These are phyloP conservation scores for Candolleomyces efflorescens DNA, from an alignment of 768 basidiomycete genomes.

Conservation along the genomic window DNA sequence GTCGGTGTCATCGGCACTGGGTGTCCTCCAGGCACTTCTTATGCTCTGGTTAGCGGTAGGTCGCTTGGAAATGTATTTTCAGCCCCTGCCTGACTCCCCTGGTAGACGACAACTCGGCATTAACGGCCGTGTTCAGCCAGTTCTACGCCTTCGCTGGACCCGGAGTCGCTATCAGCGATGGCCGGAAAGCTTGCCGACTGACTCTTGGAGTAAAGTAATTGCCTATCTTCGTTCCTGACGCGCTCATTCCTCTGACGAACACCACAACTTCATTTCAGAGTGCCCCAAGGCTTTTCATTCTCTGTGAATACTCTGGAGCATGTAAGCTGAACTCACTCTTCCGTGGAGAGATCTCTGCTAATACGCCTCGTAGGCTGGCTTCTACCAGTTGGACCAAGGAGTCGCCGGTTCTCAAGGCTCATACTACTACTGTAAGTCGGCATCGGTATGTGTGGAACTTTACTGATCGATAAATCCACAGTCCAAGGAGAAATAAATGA, in stretches of 20 bases:
- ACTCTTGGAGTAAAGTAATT: conserved; percentile 15
- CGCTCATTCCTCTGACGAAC: not conserved
- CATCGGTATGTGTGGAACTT: not conserved
- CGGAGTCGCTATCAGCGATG: conserved; percentile 11
- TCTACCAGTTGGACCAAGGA: conserved; percentile 15
- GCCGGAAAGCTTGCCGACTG: conserved; percentile 19
- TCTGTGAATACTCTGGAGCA: conserved; percentile 12
- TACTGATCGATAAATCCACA: not conserved
- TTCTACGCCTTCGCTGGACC: conserved; percentile 16
- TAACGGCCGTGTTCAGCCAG: conserved; percentile 10
- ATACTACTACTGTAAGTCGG: conserved; percentile 15
- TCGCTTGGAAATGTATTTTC: not conserved
- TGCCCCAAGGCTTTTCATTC: conserved; percentile 16
- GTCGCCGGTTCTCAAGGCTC: conserved; percentile 14
- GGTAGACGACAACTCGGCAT: not conserved
- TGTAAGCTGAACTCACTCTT: conserved; percentile 5
- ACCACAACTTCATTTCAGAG: conserved; percentile 6
- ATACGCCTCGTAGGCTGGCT: conserved; percentile 12
- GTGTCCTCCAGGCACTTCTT: conserved; percentile 9
- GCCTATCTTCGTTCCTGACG: not conserved
- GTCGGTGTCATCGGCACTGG: conserved; percentile 6
- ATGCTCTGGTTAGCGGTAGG: conserved; percentile 4
- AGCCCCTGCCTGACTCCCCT: not conserved
- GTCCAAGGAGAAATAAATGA: conserved; percentile 14
- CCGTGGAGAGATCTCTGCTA: too few relatives aligned